Percentiles rank a stretch among this genome's conserved stretches.
Evolutionary conservation across 345 rosid genomes (phyloP).

Genomic region (Eucalyptus albens): DNA sequence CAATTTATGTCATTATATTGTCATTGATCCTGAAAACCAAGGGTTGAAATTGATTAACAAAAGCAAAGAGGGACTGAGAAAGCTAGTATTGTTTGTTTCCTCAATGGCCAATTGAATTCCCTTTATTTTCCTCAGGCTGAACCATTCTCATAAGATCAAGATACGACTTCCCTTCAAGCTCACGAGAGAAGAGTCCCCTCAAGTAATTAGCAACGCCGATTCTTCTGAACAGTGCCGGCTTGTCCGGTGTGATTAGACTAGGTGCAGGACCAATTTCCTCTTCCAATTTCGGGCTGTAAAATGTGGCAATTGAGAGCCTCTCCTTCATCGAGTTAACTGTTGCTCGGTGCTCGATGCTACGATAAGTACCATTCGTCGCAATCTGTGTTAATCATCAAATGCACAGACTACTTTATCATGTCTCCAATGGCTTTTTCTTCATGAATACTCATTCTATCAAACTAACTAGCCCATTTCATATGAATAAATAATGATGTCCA

Average conservation of each 20-base stretch:
- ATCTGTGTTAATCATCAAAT: background rate
- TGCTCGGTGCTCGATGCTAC: background rate
- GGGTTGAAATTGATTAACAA: background rate
- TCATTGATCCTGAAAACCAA: background rate
- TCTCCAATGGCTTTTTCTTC: background rate
- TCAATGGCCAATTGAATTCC: background rate
- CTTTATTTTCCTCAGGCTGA: background rate
- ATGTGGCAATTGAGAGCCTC: background rate
- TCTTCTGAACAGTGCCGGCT: background rate
- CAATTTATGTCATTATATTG: background rate
- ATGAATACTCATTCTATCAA: background rate
- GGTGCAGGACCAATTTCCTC: background rate
- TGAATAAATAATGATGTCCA: background rate
- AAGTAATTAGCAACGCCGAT: background rate
- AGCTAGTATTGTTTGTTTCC: background rate
- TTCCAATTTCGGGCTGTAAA: background rate
- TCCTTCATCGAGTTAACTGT: background rate
- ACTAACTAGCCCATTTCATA: background rate
- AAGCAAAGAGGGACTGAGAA: background rate
- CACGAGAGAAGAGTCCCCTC: background rate
- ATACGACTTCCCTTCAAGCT: background rate
- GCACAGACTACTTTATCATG: background rate
- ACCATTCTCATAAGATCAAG: background rate
- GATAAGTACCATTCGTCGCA: background rate
- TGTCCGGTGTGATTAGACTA: background rate